Evolutionary conservation across 352 stramenopile species (phyloP), one percentile per base, ranked within the genome.

Genomic region (Globisporangium cystogenes): DNA sequence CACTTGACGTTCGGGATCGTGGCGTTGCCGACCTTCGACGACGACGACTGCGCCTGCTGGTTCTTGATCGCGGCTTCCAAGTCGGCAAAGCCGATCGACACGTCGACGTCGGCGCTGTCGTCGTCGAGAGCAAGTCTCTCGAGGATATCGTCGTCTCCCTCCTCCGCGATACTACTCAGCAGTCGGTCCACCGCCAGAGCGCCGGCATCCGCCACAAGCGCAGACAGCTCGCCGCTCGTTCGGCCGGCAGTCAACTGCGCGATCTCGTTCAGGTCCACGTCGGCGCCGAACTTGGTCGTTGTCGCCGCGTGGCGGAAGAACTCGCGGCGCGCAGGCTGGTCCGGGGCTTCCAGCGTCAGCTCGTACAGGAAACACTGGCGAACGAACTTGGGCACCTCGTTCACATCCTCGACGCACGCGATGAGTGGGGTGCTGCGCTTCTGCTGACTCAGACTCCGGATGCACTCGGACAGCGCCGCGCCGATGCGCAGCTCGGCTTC

Each of bases 1-100:
- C 97, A 99, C 50, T 94, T 98, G 15, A 99, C 91, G 61, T 99
- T 96, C 10, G 98, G 96, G 57, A 94, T 94, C 4, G 74, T 85
- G 3, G 72, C 72, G 33, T 77, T 83, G 35, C 80, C 72, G 33
- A 85, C 74, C 40, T 81, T 86, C 6, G 76, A 71, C 3, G 75
- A 71, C 7, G 80, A 91, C 14, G 74, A 78, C 42, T 81, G 76
- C 15, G 79, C 72, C 57, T 89, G 74, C 50, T 89, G 80, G 27
- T 67, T 72, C 48, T 88, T 69, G n/a, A 84, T 69, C 14, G 82
- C 69, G 11, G 67, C 57, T 42, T 85, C 70, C 11, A 91, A 48
- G 39, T 90, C 76, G 5, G 63, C 55, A 23, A 59, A 55, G 12
- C 51, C 68, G 37, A 92, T 71, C 12, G 55, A 66, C 24, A 70